Base-by-base conservation (phyloP, 164 flowering plant species). In the Chimonanthus praecox region DNA sequence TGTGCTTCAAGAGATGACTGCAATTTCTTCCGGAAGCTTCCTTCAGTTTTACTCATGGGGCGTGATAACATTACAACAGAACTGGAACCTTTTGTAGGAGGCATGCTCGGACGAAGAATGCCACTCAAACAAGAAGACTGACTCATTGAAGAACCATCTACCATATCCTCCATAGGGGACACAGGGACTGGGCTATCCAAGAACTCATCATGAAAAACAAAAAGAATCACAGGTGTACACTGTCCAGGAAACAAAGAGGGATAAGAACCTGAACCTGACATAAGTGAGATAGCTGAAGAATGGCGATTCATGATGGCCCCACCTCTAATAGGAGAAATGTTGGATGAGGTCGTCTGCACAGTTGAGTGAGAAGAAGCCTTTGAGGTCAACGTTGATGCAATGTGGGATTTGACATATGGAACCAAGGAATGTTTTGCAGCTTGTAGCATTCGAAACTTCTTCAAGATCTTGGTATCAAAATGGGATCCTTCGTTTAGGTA, bases 1-100 rank as follows among this genome's bases (percentile, higher is more conserved):
- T 94, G 97, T 48, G 88, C 87, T 76, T 94, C 97, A 69, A 94
- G 90, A 70, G 97, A 89, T 67, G 92, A 88, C 82, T 88, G 97
- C 73, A 92, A 68, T 82, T 89, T 94, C 86, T 89, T 94, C 80
- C 77, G 81, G 33, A 80, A 76, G 71, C 91, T 83, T 71, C 89
- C 90, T 81, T 92, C 96, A 58, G 87, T 77, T 80, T 88, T 92
- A 81, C 80, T 86, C 10, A 62, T 72, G 71, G 97, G 94, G 18
- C 95, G 96, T n/a, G 94, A 84, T 72, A 94, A 83, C 78, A 92
- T 83, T 76, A 90, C 97, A 73, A 92, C 90, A 18, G 97, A 79
- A 70, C 84, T 85, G 61, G 97, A 83, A 74, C 88, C 88, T 80
- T 91, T 94, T 4, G 63, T 20, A 47, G 91, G 88, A 47, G 91